Evolutionary conservation across 1,284 basidiomycete species (phyloP).

Genomic region (Fomitiporia mediterranea): DNA sequence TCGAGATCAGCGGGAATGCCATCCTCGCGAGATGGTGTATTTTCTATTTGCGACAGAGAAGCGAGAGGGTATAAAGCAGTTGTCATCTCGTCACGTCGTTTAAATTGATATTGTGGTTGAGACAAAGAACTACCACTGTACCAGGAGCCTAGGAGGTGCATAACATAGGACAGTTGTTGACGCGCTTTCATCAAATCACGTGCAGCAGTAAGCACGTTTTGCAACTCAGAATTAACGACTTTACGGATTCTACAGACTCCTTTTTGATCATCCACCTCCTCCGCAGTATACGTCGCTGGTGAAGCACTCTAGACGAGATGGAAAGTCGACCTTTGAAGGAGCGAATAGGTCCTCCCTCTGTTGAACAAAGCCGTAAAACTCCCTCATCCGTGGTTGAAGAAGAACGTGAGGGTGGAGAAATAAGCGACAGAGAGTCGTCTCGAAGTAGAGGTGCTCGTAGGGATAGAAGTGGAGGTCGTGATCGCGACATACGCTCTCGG

Average conservation of each 20-base stretch:
- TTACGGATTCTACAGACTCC: too few species aligned
- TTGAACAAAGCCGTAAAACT: slow-evolving; percentile 5
- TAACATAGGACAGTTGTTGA: too few species aligned
- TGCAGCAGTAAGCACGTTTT: too few species aligned
- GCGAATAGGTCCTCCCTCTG: neutral
- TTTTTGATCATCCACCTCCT: too few species aligned
- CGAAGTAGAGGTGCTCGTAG: neutral
- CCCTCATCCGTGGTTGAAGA: slow-evolving; percentile 2
- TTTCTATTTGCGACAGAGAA: slow-evolving; percentile 69
- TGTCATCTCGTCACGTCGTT: slow-evolving; percentile 35
- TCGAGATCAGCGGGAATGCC: slow-evolving; percentile 80
- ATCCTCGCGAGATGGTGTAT: slow-evolving; percentile 78
- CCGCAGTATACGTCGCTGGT: too few species aligned
- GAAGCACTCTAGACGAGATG: too few species aligned
- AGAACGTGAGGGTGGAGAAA: slow-evolving; percentile 7
- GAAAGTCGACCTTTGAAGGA: slow-evolving; percentile 15
- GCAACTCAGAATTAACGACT: too few species aligned
- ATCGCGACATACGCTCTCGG: neutral
- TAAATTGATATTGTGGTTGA: too few species aligned
- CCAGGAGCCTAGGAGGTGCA: too few species aligned
- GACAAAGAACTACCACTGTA: too few species aligned
- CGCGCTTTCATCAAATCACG: too few species aligned
- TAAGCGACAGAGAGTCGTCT: neutral
- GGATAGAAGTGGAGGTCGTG: neutral
- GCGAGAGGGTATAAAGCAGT: slow-evolving; percentile 80